Base-by-base conservation (phyloP, 257 asterid genomes). In the Fraxinus quadrangulata region DNA sequence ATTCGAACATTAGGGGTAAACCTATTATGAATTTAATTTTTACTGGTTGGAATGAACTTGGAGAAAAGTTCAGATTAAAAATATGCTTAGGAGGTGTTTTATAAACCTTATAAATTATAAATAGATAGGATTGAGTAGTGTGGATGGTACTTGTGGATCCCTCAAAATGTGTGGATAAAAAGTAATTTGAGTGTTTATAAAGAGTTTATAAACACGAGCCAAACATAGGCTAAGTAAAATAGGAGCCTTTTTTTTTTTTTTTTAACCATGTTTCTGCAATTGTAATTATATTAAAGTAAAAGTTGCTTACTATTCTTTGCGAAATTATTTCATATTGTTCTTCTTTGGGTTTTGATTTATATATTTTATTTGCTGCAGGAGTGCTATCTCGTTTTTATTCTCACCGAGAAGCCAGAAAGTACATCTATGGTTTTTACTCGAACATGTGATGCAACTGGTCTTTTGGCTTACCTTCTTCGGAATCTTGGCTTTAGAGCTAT, bases 361-460 rank as follows among this genome's bases (percentile, higher is more conserved):
- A 30, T n/a, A 16, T 61, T 51, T 1, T 40, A 74, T 76, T 75
- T 71, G 59, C 34, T 40, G 54, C 81, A 91, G 96, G 99, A 94
- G 24, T 94, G 96, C 82, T 90, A 91, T 86, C 97, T 93, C 84
- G 96, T 91, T 30, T 95, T 89, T 87, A 84, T 93, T 79, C 84
- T 93, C 85, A 84, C 88, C 3, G 96, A 91, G 86, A 86, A 84
- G 92, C 81, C 94, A 9, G 93, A 85, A 76, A 87, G 89, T 84
- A 89, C 95, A 36, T 86, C 97, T 36, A 94, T 94, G 97, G 97
- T 94, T 80, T 94, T 94, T 86, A 92, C 97, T 30, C 91, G 97
- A 21, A 94, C 97, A 26, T 92, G 98, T 82, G 97, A 91, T 37
- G 90, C 96, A 23, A 92, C 98, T 68, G 83, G 85, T 7, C 90